Conservation (phyloP, 2,329 filamentous ascomycete species). For the Pseudocercospora macadamiae region DNA sequence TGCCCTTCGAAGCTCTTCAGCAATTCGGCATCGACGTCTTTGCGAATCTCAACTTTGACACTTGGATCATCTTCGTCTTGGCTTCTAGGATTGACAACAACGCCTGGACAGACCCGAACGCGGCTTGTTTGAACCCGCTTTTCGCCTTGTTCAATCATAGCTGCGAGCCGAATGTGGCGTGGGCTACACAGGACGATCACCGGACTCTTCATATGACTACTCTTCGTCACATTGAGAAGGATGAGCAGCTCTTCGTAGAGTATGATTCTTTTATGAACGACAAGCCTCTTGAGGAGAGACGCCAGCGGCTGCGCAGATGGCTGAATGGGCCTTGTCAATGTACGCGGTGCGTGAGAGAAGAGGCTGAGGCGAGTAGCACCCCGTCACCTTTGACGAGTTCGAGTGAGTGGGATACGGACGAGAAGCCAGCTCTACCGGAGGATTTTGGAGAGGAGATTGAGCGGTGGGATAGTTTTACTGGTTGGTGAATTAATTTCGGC, state of each 20-base stretch:
- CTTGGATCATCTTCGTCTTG: conserved; percentile 87
- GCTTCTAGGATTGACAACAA: conserved; percentile 85
- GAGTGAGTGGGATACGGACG: conserved; percentile 20
- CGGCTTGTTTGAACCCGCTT: conserved; percentile 69
- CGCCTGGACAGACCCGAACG: conserved; percentile 66
- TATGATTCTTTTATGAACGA: conserved; percentile 33
- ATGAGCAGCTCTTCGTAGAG: conserved; percentile 37
- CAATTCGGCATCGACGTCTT: conserved; percentile 82
- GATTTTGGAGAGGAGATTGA: conserved; percentile 12
- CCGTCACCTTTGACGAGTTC: not conserved
- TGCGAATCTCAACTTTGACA: conserved; percentile 61
- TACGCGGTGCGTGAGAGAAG: conserved; percentile 32
- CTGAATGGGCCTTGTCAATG: conserved; percentile 34
- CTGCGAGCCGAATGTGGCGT: conserved; percentile 87
- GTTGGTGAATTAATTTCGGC: not conserved
- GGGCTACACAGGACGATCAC: conserved; percentile 57
- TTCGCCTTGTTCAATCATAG: conserved; percentile 96
- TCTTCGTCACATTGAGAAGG: conserved; percentile 18
- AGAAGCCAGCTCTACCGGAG: conserved; percentile 26
- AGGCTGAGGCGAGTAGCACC: conserved; percentile 7
- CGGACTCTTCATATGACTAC: conserved; percentile 25
- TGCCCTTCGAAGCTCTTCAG: conserved; percentile 63
- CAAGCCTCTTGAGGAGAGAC: conserved; percentile 21
- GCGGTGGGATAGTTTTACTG: not conserved
- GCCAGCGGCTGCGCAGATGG: conserved; percentile 30